Evolutionary conservation across 495 filamentous ascomycete genomes (phyloP).

Genomic region (Pyrenopolyporus hunteri): DNA sequence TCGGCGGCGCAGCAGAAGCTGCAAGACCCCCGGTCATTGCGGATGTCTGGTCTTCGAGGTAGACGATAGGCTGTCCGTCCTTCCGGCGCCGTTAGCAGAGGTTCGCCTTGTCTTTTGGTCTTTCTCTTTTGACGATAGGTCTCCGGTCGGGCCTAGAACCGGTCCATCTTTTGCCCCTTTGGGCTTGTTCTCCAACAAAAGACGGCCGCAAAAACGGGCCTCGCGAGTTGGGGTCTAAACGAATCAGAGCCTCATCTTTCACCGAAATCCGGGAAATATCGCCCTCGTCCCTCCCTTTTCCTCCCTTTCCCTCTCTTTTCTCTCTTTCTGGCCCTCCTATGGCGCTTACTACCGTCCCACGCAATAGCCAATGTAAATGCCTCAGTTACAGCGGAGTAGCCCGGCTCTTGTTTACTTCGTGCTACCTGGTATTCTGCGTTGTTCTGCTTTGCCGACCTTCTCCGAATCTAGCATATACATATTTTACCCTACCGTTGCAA

Average conservation of each 20-base stretch:
- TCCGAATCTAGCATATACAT: constrained; percentile 25
- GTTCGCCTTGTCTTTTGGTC: constrained; percentile 34
- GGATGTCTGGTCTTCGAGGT: constrained; percentile 10
- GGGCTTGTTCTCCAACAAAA: constrained; percentile 20
- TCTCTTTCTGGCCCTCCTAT: constrained; percentile 11
- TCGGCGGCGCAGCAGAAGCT: constrained; percentile 33
- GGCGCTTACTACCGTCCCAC: constrained; percentile 14
- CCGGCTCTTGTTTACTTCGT: constrained; percentile 20
- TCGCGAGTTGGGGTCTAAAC: constrained; percentile 26
- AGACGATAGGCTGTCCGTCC: constrained; percentile 37
- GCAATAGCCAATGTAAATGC: constrained; percentile 31
- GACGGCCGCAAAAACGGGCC: constrained; percentile 36
- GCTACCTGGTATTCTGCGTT: constrained; percentile 28
- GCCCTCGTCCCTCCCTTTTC: constrained; percentile 22
- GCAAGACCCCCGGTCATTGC: constrained; percentile 25
- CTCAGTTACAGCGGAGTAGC: constrained; percentile 35
- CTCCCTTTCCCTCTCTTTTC: neutral
- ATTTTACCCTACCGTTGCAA: constrained; percentile 13
- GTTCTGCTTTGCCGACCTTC: constrained; percentile 27
- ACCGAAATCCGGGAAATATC: constrained; percentile 38
- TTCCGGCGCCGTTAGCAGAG: constrained; percentile 11
- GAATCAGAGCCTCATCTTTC: constrained; percentile 38
- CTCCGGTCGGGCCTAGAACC: constrained; percentile 35
- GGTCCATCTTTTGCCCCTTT: constrained; percentile 16
- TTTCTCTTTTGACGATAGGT: constrained; percentile 3